phyloP scores from a whole-genome alignment of 139 green algal genomes.

The Axilococcus clingmanii region DNA sequence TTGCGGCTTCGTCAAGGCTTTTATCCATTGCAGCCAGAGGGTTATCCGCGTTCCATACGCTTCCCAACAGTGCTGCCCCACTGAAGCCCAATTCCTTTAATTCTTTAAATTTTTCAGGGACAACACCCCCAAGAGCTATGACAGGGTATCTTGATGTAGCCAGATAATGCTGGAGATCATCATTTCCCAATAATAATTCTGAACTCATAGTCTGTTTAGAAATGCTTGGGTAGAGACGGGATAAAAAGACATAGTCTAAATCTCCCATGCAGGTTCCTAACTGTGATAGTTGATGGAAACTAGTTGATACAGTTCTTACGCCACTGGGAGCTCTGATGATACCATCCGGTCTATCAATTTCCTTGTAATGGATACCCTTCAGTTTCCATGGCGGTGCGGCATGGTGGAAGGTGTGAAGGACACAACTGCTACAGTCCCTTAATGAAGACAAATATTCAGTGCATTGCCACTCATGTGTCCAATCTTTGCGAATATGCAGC shows the following conservation, averaged over 20 bases:
- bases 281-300: neutral
- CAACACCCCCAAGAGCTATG: constrained; percentile 29
- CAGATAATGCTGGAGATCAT: constrained; percentile 4
- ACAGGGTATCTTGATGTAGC: constrained; percentile 12
- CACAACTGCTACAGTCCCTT: neutral
- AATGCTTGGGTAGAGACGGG: constrained; percentile 47
- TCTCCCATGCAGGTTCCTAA: constrained; percentile 2
- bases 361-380: constrained; percentile 29
- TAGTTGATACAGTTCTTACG: neutral
- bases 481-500: constrained; percentile 34
- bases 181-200: constrained; percentile 8
- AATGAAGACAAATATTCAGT: constrained; percentile 23
- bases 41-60: constrained; percentile 29
- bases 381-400: constrained; percentile 7
- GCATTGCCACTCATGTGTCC: neutral
- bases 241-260: constrained; percentile 45
- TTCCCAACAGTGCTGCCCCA: constrained; percentile 36
- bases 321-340: constrained; percentile 7
- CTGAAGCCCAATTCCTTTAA: constrained; percentile 34
- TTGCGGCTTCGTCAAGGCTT: neutral
- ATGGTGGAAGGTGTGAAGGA: constrained; percentile 27
- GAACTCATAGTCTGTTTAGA: constrained; percentile 17
- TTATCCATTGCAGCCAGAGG: constrained; percentile 18
- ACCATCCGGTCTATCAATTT: constrained; percentile 1
- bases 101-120: constrained; percentile 7